Evolutionary conservation across 2,329 filamentous ascomycete genomes (phyloP), one percentile per base, ranked within the genome.

Genomic region (Apiospora sp.): DNA sequence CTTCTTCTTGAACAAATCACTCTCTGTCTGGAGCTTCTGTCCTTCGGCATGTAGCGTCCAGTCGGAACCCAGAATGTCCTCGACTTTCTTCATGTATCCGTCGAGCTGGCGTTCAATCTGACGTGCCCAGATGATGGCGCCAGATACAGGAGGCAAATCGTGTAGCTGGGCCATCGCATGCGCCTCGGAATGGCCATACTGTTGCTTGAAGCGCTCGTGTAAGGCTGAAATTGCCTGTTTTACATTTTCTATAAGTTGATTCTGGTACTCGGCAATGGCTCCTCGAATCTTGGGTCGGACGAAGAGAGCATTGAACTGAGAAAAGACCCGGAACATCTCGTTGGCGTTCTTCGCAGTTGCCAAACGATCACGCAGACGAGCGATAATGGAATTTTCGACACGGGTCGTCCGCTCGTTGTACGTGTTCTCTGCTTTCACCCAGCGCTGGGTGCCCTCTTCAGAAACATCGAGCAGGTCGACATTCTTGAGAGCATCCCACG

Each of bases 281-380:
- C 97, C 95, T 76, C 96, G 92, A 84, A 99, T 98, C 87, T 99
- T 99, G n/a, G 96, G 96, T 73, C 96, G 92, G 72, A 99, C 96
- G 78, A 99, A 97, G 43, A 99, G 91, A 1, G 96, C 96, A 81
- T 99, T 99, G 89, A 99, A 99, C 81, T 98, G 98, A 71, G 96
- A 98, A 82, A 99, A 99, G 74, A 99, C 96, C 71, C 97, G 93
- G 83, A 99, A 99, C 96, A 99, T 99, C 84, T 99, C 97, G 80
- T 97, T 98, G 54, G 96, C 96, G 74, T 95, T 98, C 87, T 97
- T 98, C 16, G 96, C 96, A 8, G 95, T 98, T 19, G 95, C 96
- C 72, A 99, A 88, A 73, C 96, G 93, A 83, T 99, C 96, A 79
- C 96, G 90, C 44, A 99, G 87, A 71, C 95, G 90, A 46, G 96